Evolutionary conservation across 306 rosid species (phyloP).

Genomic region (Castanospermum australe): DNA sequence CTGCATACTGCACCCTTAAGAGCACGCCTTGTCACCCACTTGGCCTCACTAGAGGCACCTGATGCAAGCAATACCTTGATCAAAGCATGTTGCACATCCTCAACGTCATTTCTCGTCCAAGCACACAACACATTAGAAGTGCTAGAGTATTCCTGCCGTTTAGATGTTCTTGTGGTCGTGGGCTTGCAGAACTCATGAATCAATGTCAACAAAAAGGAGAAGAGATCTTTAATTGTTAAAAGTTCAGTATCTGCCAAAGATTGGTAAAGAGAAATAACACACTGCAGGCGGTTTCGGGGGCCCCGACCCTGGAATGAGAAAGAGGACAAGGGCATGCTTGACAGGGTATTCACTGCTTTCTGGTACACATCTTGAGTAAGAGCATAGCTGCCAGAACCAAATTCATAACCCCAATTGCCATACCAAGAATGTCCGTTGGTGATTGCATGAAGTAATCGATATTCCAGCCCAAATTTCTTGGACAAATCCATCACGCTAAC

Average conservation of each 20-base stretch:
- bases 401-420: slow-evolving; percentile 76
- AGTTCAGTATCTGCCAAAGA: slow-evolving; percentile 49
- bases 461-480: slow-evolving; percentile 63
- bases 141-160: background rate
- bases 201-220: slow-evolving; percentile 45
- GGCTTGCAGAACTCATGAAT: slow-evolving; percentile 25
- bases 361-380: slow-evolving; percentile 56
- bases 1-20: slow-evolving; percentile 59
- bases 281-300: slow-evolving; percentile 43
- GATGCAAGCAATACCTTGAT: slow-evolving; percentile 57
- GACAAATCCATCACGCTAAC: slow-evolving; percentile 83
- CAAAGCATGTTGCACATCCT: slow-evolving; percentile 51
- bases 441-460: slow-evolving; percentile 61
- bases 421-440: slow-evolving; percentile 61
- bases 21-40: slow-evolving; percentile 55
- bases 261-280: slow-evolving; percentile 58
- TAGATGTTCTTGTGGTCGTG: background rate
- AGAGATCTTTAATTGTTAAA: slow-evolving; percentile 56
- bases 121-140: slow-evolving; percentile 36
- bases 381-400: slow-evolving; percentile 74
- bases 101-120: slow-evolving; percentile 61
- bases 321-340: slow-evolving; percentile 41
- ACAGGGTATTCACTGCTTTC: slow-evolving; percentile 48
- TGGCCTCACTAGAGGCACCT: slow-evolving; percentile 12
- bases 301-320: slow-evolving; percentile 48